These are phyloP conservation scores for Aspergillus cavernicola DNA, from an alignment of 495 filamentous ascomycete genomes.

Conservation along the genomic window DNA sequence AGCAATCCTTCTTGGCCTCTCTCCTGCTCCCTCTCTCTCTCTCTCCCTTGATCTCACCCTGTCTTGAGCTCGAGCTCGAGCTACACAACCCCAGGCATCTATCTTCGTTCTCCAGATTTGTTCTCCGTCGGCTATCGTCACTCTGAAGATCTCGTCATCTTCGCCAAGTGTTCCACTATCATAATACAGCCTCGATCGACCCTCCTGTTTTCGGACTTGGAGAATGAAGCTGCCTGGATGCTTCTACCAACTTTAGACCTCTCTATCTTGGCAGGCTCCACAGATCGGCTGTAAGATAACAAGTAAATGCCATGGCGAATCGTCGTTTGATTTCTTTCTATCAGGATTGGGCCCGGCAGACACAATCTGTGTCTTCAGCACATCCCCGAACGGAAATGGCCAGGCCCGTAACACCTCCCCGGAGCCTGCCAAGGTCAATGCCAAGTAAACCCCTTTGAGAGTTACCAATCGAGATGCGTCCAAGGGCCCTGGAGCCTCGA, in stretches of 20 bases:
- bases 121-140: slow-evolving; percentile 7
- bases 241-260: background rate
- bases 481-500: background rate
- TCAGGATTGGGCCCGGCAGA: slow-evolving; percentile 5
- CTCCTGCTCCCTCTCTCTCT: no score
- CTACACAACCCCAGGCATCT: background rate
- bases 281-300: slow-evolving; percentile 12
- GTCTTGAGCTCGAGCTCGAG: no score
- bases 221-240: slow-evolving; percentile 9
- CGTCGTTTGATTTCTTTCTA: slow-evolving; percentile 1
- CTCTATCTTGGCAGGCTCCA: slow-evolving; percentile 14
- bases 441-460: slow-evolving; percentile 10
- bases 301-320: slow-evolving; percentile 3
- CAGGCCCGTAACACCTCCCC: slow-evolving; percentile 1
- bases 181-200: background rate
- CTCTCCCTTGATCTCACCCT: background rate
- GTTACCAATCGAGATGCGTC: background rate
- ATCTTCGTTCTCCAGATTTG: background rate
- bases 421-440: slow-evolving; percentile 8
- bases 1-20: background rate
- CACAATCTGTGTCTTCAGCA: background rate
- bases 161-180: slow-evolving; percentile 6
- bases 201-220: background rate
- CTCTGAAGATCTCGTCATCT: background rate
- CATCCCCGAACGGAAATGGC: slow-evolving; percentile 1